A percentile compares a stretch with the other conserved stretches of the same genome.
Evolutionary conservation across 352 stramenopile species (phyloP).

Genomic region (Globisporangium yorkense): DNA sequence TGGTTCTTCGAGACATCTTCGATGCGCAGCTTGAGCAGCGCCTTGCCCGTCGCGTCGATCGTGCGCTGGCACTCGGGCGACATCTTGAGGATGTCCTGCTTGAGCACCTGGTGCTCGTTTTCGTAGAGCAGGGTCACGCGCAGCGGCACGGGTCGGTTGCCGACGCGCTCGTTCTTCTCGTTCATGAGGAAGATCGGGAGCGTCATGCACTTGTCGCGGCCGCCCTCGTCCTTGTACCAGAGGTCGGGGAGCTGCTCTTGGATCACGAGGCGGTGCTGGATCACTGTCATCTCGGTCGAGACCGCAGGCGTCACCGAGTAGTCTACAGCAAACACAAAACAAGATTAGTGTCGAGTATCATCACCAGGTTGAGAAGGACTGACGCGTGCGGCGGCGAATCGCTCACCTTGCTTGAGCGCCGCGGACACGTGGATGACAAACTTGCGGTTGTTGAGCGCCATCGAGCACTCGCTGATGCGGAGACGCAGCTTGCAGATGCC

Average conservation of each 20-base stretch:
- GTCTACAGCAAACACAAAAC: constrained; percentile 9
- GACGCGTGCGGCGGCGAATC: no score
- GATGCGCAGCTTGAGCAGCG: constrained; percentile 88
- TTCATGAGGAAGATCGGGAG: constrained; percentile 75
- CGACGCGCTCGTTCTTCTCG: constrained; percentile 71
- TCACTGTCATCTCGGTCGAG: constrained; percentile 78
- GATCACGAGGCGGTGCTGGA: constrained; percentile 79
- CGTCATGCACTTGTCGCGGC: constrained; percentile 83
- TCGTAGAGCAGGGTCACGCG: constrained; percentile 84
- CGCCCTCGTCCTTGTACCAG: constrained; percentile 86
- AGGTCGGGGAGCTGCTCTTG: constrained; percentile 79
- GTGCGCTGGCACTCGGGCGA: constrained; percentile 79
- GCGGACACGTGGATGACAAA: constrained; percentile 79
- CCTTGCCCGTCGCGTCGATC: constrained; percentile 81
- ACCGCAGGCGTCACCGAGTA: constrained; percentile 60
- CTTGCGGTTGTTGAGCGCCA: constrained; percentile 83
- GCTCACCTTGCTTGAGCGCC: constrained; percentile 27
- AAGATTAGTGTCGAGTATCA: no score
- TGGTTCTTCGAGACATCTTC: constrained; percentile 97
- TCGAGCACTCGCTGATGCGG: constrained; percentile 78
- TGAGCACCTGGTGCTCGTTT: constrained; percentile 87
- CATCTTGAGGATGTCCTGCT: constrained; percentile 94
- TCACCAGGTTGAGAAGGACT: no score
- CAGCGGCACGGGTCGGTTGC: constrained; percentile 67
- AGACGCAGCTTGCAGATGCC: constrained; percentile 80